phyloP scores from a whole-genome alignment of 2,329 filamentous ascomycete genomes.

The Lachnellula subtilissima region DNA sequence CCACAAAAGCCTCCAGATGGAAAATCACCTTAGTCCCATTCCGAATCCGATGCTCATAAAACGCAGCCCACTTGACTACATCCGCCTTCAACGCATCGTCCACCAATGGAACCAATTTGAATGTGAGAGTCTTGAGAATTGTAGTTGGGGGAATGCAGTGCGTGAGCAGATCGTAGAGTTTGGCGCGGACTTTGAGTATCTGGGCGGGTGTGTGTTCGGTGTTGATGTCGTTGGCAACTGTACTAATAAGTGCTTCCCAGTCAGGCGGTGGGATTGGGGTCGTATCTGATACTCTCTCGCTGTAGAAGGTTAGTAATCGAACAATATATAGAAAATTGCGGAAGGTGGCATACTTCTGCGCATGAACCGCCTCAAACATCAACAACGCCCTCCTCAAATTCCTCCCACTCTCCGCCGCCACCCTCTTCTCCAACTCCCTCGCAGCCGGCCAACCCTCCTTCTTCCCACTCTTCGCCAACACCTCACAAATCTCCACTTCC shows the following conservation, averaged over 20 bases:
- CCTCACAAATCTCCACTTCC: slow-evolving; percentile 76
- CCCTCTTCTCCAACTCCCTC: slow-evolving; percentile 71
- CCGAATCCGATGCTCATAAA: slow-evolving; percentile 93
- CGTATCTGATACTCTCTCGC: slow-evolving; percentile 82
- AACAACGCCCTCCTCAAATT: slow-evolving; percentile 86
- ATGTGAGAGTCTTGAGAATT: slow-evolving; percentile 90
- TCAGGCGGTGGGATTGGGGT: slow-evolving; percentile 92
- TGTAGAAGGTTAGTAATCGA: slow-evolving; percentile 39
- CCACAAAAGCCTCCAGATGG: slow-evolving; percentile 95
- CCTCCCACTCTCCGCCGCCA: slow-evolving; percentile 84
- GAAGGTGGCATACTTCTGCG: slow-evolving; percentile 68
- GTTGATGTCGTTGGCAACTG: slow-evolving; percentile 90
- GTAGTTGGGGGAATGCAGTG: slow-evolving; percentile 96
- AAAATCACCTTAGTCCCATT: slow-evolving; percentile 95
- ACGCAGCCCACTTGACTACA: slow-evolving; percentile 91
- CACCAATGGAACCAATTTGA: slow-evolving; percentile 81
- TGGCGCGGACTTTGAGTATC: slow-evolving; percentile 81
- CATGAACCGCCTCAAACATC: slow-evolving; percentile 97
- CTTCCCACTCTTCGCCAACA: slow-evolving; percentile 65
- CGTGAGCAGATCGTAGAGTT: slow-evolving; percentile 94
- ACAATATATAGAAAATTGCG: slow-evolving; percentile 4
- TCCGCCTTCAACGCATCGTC: slow-evolving; percentile 89
- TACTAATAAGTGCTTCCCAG: slow-evolving; percentile 87
- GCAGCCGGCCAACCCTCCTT: slow-evolving; percentile 80
- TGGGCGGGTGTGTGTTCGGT: slow-evolving; percentile 86